Evolutionary conservation across 257 asterid genomes (phyloP).

Genomic region (Salvia hispanica): DNA sequence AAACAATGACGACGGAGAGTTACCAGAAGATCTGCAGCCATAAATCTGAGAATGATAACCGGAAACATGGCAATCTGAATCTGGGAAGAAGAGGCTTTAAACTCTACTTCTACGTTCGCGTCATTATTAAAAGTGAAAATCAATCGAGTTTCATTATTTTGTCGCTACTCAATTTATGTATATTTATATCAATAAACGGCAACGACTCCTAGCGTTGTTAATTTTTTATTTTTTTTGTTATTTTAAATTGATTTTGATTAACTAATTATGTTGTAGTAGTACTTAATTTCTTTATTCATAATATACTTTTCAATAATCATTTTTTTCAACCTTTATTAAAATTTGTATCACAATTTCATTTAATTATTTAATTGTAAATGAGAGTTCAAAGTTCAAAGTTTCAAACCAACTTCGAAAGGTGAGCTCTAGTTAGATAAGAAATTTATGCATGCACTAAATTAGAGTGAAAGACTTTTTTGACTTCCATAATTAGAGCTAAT

Average conservation of each 20-base stretch:
- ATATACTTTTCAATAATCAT: not conserved
- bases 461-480: too few relatives aligned
- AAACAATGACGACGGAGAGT: not conserved
- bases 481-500: too few relatives aligned
- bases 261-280: too few relatives aligned
- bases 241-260: too few relatives aligned
- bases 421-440: too few relatives aligned
- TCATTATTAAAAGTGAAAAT: conserved; percentile 30
- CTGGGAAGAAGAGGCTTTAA: conserved; percentile 39
- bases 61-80: conserved; percentile 48
- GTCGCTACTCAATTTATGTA: not conserved
- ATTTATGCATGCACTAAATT: too few relatives aligned
- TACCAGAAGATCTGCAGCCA: conserved; percentile 47
- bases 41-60: conserved; percentile 36
- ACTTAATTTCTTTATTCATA: too few relatives aligned
- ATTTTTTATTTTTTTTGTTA: not conserved
- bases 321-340: too few relatives aligned
- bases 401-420: not conserved
- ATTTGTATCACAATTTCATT: too few relatives aligned
- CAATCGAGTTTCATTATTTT: conserved; percentile 19
- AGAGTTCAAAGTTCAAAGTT: conserved; percentile 11
- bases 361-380: not conserved
- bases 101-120: conserved; percentile 39
- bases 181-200: conserved; percentile 10
- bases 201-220: conserved; percentile 28